Conservation (phyloP, 441 rosid genomes). For the Jatropha podagrica region DNA sequence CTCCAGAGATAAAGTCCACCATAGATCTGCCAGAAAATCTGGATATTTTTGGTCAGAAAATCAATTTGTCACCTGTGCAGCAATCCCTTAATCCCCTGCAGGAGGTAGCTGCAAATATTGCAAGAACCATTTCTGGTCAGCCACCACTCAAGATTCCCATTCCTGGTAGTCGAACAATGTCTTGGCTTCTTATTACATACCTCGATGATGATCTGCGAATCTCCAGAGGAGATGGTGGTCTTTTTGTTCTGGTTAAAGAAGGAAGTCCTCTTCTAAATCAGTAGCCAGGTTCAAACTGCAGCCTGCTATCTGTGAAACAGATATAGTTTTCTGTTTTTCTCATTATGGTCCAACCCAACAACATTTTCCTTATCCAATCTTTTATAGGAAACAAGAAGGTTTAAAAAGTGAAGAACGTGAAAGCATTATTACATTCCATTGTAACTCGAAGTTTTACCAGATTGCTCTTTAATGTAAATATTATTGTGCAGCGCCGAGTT, state of each 20-base stretch:
- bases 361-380: not conserved
- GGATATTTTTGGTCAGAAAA: conserved; percentile 70
- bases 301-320: not conserved
- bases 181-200: conserved; percentile 89
- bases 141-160: conserved; percentile 78
- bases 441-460: no score
- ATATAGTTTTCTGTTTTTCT: not conserved
- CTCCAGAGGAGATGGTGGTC: conserved; percentile 97
- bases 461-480: no score
- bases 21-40: conserved; percentile 70
- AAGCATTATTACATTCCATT: no score
- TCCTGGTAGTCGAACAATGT: conserved; percentile 62
- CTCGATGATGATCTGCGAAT: conserved; percentile 86
- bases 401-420: no score
- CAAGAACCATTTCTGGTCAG: conserved; percentile 74
- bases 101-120: conserved; percentile 65
- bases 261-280: conserved; percentile 80
- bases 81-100: conserved; percentile 77
- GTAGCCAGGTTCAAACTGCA: conserved; percentile 26
- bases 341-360: not conserved
- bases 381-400: not conserved
- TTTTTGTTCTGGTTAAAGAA: conserved; percentile 84
- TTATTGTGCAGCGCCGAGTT: no score
- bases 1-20: conserved; percentile 78
- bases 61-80: conserved; percentile 62